A percentile compares a stretch with the other conserved stretches of the same genome.
Evolutionary conservation across 495 filamentous ascomycete genomes (phyloP).

Genomic region (Parachaetomium inaequale): DNA sequence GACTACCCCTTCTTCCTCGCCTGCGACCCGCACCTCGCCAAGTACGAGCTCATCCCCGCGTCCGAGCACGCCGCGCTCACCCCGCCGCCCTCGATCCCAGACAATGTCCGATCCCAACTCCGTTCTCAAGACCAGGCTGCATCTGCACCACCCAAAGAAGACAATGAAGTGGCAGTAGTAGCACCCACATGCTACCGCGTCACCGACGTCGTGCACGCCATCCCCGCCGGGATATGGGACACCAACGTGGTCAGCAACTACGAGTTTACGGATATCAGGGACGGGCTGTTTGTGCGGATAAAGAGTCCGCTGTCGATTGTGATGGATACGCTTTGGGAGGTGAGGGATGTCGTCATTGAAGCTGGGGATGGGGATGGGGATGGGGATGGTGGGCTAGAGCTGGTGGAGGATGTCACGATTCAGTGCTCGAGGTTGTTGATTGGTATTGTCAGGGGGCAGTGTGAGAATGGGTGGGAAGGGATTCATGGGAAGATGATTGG

Average conservation of each 20-base stretch:
- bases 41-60: conserved; percentile 29
- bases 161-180: too few species aligned
- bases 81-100: conserved; percentile 22
- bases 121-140: not conserved
- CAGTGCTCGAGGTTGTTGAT: conserved; percentile 42
- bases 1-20: conserved; percentile 49
- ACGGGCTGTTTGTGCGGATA: conserved; percentile 46
- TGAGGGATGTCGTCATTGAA: conserved; percentile 20
- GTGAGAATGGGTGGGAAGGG: conserved; percentile 39
- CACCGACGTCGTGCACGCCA: conserved; percentile 38
- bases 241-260: conserved; percentile 45
- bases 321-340: conserved; percentile 46
- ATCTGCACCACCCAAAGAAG: not conserved
- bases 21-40: conserved; percentile 43
- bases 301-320: conserved; percentile 42
- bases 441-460: conserved; percentile 41
- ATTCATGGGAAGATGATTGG: conserved; percentile 43
- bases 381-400: conserved; percentile 22
- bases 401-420: conserved; percentile 42
- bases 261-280: conserved; percentile 40
- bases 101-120: conserved; percentile 20
- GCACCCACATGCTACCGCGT: conserved; percentile 25
- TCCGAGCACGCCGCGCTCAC: conserved; percentile 2
- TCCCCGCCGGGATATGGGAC: conserved; percentile 45
- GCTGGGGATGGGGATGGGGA: not conserved